Evolutionary conservation across 1,139 yeast genomes (phyloP).

Genomic region (Groenewaldozyma auringiensis): DNA sequence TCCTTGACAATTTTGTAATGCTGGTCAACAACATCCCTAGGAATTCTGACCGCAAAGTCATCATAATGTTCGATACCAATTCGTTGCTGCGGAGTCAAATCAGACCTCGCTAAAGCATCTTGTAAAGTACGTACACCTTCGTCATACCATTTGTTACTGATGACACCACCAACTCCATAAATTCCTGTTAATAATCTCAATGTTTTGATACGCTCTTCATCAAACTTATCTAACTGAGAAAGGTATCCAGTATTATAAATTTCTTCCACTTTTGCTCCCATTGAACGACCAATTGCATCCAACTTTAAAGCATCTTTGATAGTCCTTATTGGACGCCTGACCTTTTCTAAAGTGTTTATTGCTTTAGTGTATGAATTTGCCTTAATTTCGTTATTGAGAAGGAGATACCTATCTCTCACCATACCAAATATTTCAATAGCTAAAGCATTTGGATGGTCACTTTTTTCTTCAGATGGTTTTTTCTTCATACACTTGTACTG

Average conservation of each 20-base stretch:
- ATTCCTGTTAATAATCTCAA: constrained; percentile 39
- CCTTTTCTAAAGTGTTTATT: constrained; percentile 31
- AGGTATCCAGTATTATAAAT: constrained; percentile 38
- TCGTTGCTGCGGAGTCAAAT: constrained; percentile 35
- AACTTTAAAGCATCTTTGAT: constrained; percentile 38
- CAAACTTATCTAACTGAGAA: constrained; percentile 30
- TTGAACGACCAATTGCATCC: constrained; percentile 40
- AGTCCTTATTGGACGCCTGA: constrained; percentile 31
- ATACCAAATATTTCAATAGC: constrained; percentile 1
- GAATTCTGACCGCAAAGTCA: constrained; percentile 44
- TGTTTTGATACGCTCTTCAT: constrained; percentile 26
- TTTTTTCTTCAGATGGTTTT: background rate
- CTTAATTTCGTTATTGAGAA: background rate
- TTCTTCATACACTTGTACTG: constrained; percentile 1
- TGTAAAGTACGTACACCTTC: constrained; percentile 37
- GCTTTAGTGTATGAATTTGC: constrained; percentile 45
- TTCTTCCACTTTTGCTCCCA: constrained; percentile 45
- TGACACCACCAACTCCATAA: constrained; percentile 46
- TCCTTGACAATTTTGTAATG: constrained; percentile 37
- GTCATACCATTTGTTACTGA: constrained; percentile 40
- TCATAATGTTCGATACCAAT: constrained; percentile 44
- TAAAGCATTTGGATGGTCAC: constrained; percentile 2
- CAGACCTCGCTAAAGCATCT: constrained; percentile 33
- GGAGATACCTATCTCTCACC: background rate
- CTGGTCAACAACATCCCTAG: constrained; percentile 40